Evolutionary conservation across 1,284 basidiomycete species (phyloP).

Genomic region (Sanghuangporus sanghuang): DNA sequence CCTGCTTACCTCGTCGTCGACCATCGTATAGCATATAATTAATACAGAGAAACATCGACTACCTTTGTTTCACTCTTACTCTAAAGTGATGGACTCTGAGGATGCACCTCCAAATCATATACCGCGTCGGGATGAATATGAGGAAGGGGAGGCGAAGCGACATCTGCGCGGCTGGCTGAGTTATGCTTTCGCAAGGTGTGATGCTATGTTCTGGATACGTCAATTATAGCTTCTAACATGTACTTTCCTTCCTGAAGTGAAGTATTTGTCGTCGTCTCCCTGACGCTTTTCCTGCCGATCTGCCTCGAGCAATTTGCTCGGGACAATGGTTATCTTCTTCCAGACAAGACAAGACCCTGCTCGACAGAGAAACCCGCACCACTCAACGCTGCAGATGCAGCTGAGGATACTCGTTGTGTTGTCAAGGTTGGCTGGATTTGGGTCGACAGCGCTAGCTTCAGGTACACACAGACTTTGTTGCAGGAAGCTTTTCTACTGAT

Average conservation of each 20-base stretch:
- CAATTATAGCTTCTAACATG: not conserved
- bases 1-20: not conserved
- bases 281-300: conserved; percentile 78
- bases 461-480: conserved; percentile 37
- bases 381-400: conserved; percentile 20
- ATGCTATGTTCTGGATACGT: not conserved
- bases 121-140: not conserved
- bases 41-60: not conserved
- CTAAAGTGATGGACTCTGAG: not conserved
- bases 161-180: conserved; percentile 68
- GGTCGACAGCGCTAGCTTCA: conserved; percentile 86
- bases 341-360: conserved; percentile 55
- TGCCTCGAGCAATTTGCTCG: conserved; percentile 80
- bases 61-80: not conserved
- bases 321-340: conserved; percentile 71
- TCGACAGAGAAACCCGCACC: conserved; percentile 20
- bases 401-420: conserved; percentile 49
- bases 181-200: conserved; percentile 76
- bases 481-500: not conserved
- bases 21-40: not conserved
- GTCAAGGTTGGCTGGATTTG: conserved; percentile 73
- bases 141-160: conserved; percentile 11
- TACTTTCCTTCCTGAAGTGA: conserved; percentile 42
- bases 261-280: conserved; percentile 75
- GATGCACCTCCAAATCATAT: not conserved